Base-by-base conservation (phyloP, 208 protist species). In the Spongospora subterranea region DNA sequence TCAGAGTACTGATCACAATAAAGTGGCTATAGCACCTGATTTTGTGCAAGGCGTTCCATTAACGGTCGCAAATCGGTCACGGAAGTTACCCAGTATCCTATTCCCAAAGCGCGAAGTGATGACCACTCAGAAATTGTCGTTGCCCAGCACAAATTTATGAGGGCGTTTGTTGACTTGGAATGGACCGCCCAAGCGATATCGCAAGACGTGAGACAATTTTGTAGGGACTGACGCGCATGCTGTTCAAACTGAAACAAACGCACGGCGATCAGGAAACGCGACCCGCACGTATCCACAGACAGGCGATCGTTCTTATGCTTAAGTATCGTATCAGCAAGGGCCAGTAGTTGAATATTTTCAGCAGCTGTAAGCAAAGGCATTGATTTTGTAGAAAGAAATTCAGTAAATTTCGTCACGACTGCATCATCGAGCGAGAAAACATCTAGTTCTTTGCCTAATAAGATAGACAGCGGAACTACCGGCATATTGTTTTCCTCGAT, bases 271-370 rank as follows among this genome's bases (percentile, higher is more conserved):
- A 82, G 17, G 40, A 82, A 82, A 20, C 71, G 71, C 6, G n/a
- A 45, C 6, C 71, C 71, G 35, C 17, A 35, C 6, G 35, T 6
- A 43, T 82, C 71, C 17, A 82, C 17, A 43, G 6, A 6, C 6
- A 6, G 6, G 11, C 35, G 6, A 82, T 39, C n/a, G 11, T 82
- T 13, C 11, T 82, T 82, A 6, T 40, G 71, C 35, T 43, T 13
- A 35, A 82, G 71, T 6, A 82, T 35, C n/a, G 71, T 82, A 13
- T 43, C 11, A 35, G 71, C 71, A n/a, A 82, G 17, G 13, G 40
- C 71, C 35, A 82, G 35, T n/a, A 82, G 71, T 35, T 82, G 71
- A 35, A 82, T 35, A 43, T 82, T 82, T 82, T 82, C 71, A 45
- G 71, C 17, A 82, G 71, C 6, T 43, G 71, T 82, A 6, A 82